Evolutionary conservation across 2,329 filamentous ascomycete species (phyloP), one percentile per base, ranked within the genome.

Genomic region (Dendrostoma leiphaemia): DNA sequence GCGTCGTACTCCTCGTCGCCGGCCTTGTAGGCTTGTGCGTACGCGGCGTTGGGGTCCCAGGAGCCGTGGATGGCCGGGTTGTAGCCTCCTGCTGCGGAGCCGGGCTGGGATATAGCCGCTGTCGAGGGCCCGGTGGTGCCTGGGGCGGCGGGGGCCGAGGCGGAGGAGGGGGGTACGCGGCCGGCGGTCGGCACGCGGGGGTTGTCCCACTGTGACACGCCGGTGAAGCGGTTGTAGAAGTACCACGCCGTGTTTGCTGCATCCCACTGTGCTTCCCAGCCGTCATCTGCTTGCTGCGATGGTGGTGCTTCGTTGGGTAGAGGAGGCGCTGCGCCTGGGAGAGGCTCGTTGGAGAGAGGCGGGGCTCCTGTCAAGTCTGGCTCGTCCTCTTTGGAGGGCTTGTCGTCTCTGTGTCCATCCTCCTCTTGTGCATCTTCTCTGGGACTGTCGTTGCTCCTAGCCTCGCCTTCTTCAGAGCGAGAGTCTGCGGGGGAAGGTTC

Each of bases 31-130:
- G 77, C 74, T 66, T 89, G 81, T 10, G 94, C 93, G 69, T 99
- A 99, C 75, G 91, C 89, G n/a, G 94, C 93, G 57, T 87, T 94
- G 4, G 92, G 91, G 65, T 99, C 94, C 75, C 97, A 99, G 74
- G 92, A 89, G 63, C 94, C 94, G 69, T 99, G 94, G 43, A 99
- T 93, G 23, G 91, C 89, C 1, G 94, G 94, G 67, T 97, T 96
- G 74, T 99, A 99, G 58, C 93, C 91, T 55, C 87, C 86, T 5
- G 80, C 81, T 21, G 82, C 73, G 43, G 71, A 62, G 62, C 70
- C 40, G 57, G 70, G 57, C 58, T 68, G 60, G 60, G 67, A 61
- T 2, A 64, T 58, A 2, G 63, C 54, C 13, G 65, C 49, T 4
- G 63, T 35, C 15, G 64, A 59, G 37, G 65, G 56, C 15, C 62